Percentiles rank a stretch among this genome's conserved stretches.
phyloP scores from a whole-genome alignment of 768 basidiomycete species.

The Termitomyces sp. region DNA sequence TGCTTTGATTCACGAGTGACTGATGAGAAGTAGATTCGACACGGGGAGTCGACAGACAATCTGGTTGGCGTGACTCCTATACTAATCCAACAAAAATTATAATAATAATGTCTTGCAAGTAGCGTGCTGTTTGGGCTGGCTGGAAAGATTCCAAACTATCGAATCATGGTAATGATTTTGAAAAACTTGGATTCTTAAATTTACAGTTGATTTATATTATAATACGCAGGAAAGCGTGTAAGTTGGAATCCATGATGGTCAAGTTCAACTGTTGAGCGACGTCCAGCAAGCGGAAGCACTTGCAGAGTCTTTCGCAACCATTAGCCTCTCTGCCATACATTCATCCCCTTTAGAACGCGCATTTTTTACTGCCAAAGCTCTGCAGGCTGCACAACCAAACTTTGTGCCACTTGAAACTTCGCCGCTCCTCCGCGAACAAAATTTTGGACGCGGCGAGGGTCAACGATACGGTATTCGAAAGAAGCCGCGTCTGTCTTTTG shows the following conservation, averaged over 20 bases:
- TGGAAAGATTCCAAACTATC: constrained; percentile 73
- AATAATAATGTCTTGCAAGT: not conserved
- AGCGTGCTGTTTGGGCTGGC: constrained; percentile 64
- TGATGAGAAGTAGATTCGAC: constrained; percentile 52
- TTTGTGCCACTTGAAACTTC: constrained; percentile 48
- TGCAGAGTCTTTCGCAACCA: constrained; percentile 48
- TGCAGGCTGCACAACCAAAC: constrained; percentile 47
- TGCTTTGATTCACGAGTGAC: not conserved
- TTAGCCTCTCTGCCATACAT: constrained; percentile 54
- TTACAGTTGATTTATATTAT: not conserved
- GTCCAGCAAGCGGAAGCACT: constrained; percentile 64
- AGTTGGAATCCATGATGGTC: constrained; percentile 14
- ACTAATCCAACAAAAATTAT: not conserved
- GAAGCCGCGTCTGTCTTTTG: constrained; percentile 30
- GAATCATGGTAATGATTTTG: constrained; percentile 57
- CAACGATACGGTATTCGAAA: constrained; percentile 41
- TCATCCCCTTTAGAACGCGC: constrained; percentile 70
- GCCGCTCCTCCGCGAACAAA: constrained; percentile 60
- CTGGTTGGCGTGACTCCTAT: constrained; percentile 39
- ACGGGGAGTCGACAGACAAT: constrained; percentile 80
- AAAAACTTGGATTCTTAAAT: not conserved
- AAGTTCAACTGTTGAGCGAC: not conserved
- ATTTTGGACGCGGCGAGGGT: constrained; percentile 73
- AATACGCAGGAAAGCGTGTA: constrained; percentile 55
- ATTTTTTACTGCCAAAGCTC: constrained; percentile 54